Evolutionary conservation across 2,329 filamentous ascomycete species (phyloP).

Genomic region (Helminthosporium solani): DNA sequence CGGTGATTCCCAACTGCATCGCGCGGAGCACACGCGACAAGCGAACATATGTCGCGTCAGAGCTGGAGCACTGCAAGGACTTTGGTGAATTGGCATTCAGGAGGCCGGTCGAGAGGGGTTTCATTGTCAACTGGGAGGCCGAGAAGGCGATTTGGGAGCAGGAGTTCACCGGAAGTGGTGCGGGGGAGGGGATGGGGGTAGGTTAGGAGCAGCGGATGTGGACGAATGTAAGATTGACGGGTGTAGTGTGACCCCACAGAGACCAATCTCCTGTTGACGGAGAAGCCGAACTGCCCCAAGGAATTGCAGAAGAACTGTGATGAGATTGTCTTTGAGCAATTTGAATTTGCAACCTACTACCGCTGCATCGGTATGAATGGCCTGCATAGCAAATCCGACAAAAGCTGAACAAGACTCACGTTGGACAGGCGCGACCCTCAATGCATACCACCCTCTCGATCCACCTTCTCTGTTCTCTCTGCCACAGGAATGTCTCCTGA

Average conservation of each 20-base stretch:
- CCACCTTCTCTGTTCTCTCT: conserved; percentile 48
- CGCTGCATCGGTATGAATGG: conserved; percentile 63
- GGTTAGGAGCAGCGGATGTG: no score
- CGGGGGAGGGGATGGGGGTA: conserved; percentile 60
- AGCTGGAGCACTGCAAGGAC: conserved; percentile 77
- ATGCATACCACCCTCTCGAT: conserved; percentile 67
- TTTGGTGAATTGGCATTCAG: conserved; percentile 87
- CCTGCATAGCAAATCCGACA: conserved; percentile 21
- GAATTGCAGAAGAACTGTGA: conserved; percentile 86
- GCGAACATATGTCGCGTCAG: conserved; percentile 75
- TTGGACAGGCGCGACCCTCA: conserved; percentile 66
- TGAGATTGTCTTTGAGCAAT: conserved; percentile 97
- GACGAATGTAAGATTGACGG: conserved; percentile 16
- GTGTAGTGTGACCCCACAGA: conserved; percentile 69
- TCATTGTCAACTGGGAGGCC: conserved; percentile 93
- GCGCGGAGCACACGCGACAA: conserved; percentile 74
- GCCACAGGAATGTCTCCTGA: conserved; percentile 77
- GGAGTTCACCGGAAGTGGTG: conserved; percentile 75
- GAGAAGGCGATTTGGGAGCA: conserved; percentile 95
- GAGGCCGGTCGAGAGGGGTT: conserved; percentile 90
- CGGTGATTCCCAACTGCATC: conserved; percentile 82
- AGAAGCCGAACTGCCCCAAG: conserved; percentile 80
- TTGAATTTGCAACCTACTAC: conserved; percentile 84
- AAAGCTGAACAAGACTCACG: background rate
- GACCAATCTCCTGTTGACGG: conserved; percentile 80